Evolutionary conservation across 164 flowering plant species (phyloP).

Genomic region (Annona squamosa): DNA sequence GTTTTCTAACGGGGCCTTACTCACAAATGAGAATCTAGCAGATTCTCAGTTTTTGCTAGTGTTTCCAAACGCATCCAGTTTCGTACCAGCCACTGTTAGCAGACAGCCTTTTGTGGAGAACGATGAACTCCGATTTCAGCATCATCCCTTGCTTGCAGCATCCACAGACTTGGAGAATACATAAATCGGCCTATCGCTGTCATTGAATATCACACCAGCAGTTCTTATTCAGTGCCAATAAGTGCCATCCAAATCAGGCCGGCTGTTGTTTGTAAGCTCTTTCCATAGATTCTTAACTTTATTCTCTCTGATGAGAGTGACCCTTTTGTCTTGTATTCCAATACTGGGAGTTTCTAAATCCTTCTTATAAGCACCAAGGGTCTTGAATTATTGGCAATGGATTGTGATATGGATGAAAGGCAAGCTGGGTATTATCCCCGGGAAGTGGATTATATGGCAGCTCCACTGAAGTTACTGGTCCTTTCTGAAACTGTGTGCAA

Average conservation of each 20-base stretch:
- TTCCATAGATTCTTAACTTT: conserved; percentile 5
- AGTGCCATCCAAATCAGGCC: conserved; percentile 7
- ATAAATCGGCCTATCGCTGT: conserved; percentile 5
- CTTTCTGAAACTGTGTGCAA: too few species aligned
- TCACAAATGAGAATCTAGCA: too few species aligned
- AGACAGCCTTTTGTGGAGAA: too few species aligned
- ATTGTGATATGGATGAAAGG: not conserved
- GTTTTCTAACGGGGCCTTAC: too few species aligned
- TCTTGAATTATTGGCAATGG: not conserved
- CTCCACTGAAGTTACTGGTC: not conserved
- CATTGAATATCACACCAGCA: conserved; percentile 4
- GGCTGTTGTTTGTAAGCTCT: too few species aligned
- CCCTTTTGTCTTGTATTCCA: conserved; percentile 13
- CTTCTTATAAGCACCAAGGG: not conserved
- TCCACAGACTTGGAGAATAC: not conserved
- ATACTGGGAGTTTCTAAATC: conserved; percentile 1
- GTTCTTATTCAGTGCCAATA: not conserved
- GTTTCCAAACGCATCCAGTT: too few species aligned
- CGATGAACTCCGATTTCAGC: too few species aligned
- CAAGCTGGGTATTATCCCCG: not conserved
- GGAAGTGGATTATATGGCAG: not conserved
- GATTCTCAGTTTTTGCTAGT: too few species aligned
- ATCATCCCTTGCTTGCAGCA: too few species aligned
- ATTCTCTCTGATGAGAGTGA: conserved; percentile 15
- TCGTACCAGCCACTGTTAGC: not conserved